Percentiles rank a stretch among this genome's conserved stretches.
Conservation (phyloP, 129 eudicot genomes). For the Artemisia annua region DNA sequence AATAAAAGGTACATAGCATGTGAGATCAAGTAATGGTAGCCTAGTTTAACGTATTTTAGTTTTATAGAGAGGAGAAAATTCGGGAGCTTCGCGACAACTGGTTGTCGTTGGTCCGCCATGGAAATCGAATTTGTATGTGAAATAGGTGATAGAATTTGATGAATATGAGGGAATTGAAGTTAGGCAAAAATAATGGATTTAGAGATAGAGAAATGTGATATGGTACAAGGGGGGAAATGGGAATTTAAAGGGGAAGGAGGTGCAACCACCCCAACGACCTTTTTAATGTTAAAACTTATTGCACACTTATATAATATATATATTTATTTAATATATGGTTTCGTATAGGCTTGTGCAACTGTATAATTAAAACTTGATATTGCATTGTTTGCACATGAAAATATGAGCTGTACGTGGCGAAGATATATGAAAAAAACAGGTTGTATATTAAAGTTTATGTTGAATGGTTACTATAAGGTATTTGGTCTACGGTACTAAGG, state of each 20-base stretch:
- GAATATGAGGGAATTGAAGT: neutral
- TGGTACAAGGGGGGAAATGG: slow-evolving; percentile 11
- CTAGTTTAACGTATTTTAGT: slow-evolving; percentile 82
- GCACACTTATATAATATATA: neutral
- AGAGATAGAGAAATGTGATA: slow-evolving; percentile 25
- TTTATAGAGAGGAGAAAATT: slow-evolving; percentile 58
- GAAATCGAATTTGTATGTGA: neutral
- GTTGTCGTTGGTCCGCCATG: slow-evolving; percentile 34
- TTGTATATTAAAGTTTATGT: no score
- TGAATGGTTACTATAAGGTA: no score
- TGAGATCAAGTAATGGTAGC: slow-evolving; percentile 73
- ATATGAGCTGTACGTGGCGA: no score
- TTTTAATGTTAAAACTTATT: slow-evolving; percentile 41
- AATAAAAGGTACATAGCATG: slow-evolving; percentile 45
- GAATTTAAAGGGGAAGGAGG: slow-evolving; percentile 38
- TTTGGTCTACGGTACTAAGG: no score
- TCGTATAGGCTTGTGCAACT: neutral
- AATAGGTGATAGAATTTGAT: neutral
- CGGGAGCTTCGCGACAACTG: slow-evolving; percentile 37
- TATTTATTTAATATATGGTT: neutral
- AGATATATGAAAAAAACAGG: no score
- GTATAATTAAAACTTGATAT: no score
- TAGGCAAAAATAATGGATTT: neutral
- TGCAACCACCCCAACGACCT: slow-evolving; percentile 85
- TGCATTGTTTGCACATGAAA: no score